Base-by-base conservation (phyloP, 768 basidiomycete genomes). In the Dioszegia hungarica region DNA sequence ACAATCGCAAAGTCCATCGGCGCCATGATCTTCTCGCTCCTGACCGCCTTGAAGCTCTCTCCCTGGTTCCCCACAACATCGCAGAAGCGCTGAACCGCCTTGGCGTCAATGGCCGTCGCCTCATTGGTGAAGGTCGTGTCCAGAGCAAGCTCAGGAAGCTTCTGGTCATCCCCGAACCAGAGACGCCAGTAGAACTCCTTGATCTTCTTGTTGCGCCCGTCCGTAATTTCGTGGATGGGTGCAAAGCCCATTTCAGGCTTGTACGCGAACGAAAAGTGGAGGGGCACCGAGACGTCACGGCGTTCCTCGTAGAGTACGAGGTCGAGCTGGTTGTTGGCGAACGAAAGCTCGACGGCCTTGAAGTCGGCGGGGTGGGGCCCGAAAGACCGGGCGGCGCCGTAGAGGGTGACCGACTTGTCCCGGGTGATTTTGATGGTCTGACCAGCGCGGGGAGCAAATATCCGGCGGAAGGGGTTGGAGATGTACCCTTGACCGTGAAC, bases 1-100 rank as follows among this genome's bases (percentile, higher is more conserved):
- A 98, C 94, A 70, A 99, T 99, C 24, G 93, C 90, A 67, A 95
- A 98, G 78, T 98, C 94, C 90, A 99, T 94, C 0, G 95, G 95
- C 1, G 94, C 91, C 68, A 88, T 84, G 40, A 90, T 83, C 31
- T 81, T 80, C 41, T 68, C 75, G 45, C 81, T 85, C 55, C 90
- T 82, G 2, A 81, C 83, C 12, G 82, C 80, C 82, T 93, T 90
- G 82, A 94, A 99, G 1, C 83, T 82, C 73, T 91, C 94, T 28
- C 84, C 86, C 69, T 93, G 86, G 77, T 97, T 98, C 29, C 93
- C 94, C 54, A 98, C 85, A 46, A 99, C 87, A 22, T 85, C 82
- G 54, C 76, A 77, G 82, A 99, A 99, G 11, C 82, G 81, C 75
- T 95, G 90, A 12, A 99, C 82, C 29, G 85, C 85, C 8, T 79